Conservation (phyloP, 495 filamentous ascomycete genomes). For the Xylaria cubensis region DNA sequence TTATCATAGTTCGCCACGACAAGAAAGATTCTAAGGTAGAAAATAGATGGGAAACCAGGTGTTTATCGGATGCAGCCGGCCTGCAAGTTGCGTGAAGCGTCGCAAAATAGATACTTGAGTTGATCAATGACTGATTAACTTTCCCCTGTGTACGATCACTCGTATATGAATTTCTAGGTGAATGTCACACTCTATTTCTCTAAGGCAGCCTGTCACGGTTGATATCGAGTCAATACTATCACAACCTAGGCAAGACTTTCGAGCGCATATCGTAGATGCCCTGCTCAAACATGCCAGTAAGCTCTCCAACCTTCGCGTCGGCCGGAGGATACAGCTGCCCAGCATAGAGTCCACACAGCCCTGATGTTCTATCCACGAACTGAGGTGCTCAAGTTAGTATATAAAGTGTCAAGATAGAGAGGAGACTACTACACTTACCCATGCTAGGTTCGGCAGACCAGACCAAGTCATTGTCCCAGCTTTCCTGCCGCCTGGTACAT, state of each 20-base stretch:
- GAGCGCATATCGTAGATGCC: slow-evolving; percentile 23
- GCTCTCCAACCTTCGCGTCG: slow-evolving; percentile 22
- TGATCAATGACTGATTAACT: neutral
- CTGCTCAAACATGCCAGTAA: slow-evolving; percentile 22
- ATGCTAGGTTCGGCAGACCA: slow-evolving; percentile 27
- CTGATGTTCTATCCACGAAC: slow-evolving; percentile 25
- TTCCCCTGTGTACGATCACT: neutral
- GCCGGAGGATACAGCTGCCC: slow-evolving; percentile 28
- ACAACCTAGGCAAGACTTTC: slow-evolving; percentile 7
- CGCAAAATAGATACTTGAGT: neutral
- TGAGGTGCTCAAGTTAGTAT: slow-evolving; percentile 12
- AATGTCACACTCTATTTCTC: neutral
- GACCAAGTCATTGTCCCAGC: slow-evolving; percentile 30
- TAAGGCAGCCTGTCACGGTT: neutral
- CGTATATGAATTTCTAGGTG: neutral
- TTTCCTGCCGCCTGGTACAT: slow-evolving; percentile 27
- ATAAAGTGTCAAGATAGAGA: neutral
- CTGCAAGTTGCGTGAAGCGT: neutral
- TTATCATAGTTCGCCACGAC: neutral
- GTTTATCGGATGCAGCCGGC: too few species aligned
- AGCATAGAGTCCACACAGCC: slow-evolving; percentile 26
- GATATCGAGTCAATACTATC: neutral
- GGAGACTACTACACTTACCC: slow-evolving; percentile 18
- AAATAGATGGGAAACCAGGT: too few species aligned
- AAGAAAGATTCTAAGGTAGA: neutral